Conservation (phyloP, 1,284 basidiomycete species). For the Ustilago sp. region DNA sequence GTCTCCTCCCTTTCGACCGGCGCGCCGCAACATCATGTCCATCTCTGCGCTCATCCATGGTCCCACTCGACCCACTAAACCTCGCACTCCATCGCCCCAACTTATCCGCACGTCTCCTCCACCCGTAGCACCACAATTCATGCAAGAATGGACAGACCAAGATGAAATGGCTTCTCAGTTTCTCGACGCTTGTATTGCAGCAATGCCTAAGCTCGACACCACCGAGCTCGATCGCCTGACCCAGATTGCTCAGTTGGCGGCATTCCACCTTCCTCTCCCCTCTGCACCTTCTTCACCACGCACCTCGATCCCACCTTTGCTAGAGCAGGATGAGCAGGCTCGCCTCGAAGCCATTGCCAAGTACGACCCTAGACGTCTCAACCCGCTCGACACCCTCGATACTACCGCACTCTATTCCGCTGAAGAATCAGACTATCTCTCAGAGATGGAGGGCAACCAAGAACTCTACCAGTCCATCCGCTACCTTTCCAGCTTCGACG, state of each 20-base stretch:
- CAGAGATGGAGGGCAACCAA: conserved; percentile 20
- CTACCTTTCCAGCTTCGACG: conserved; percentile 42
- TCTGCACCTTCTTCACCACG: conserved; percentile 13
- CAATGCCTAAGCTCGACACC: conserved; percentile 35
- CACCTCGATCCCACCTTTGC: conserved; percentile 9
- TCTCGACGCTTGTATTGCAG: conserved; percentile 25
- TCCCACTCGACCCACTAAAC: conserved; percentile 21
- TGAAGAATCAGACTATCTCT: conserved; percentile 36
- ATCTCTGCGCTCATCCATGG: conserved; percentile 50
- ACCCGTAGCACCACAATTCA: conserved; percentile 15
- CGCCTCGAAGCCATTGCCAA: conserved; percentile 12
- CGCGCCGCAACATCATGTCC: conserved; percentile 49
- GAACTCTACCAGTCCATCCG: conserved; percentile 35
- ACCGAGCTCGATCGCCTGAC: conserved; percentile 44
- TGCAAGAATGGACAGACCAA: conserved; percentile 40
- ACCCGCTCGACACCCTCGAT: conserved; percentile 40
- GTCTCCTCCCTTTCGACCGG: conserved; percentile 36
- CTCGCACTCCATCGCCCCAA: conserved; percentile 21
- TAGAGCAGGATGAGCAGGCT: conserved; percentile 11
- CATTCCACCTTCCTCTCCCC: conserved; percentile 29
- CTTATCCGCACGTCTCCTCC: conserved; percentile 18
- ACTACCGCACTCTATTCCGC: conserved; percentile 25
- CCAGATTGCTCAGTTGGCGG: conserved; percentile 44
- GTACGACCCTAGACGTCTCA: conserved; percentile 24
- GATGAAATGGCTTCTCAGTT: conserved; percentile 45